phyloP scores from a whole-genome alignment of 1,284 basidiomycete genomes.

The Anthracocystis panici-leucophaei region DNA sequence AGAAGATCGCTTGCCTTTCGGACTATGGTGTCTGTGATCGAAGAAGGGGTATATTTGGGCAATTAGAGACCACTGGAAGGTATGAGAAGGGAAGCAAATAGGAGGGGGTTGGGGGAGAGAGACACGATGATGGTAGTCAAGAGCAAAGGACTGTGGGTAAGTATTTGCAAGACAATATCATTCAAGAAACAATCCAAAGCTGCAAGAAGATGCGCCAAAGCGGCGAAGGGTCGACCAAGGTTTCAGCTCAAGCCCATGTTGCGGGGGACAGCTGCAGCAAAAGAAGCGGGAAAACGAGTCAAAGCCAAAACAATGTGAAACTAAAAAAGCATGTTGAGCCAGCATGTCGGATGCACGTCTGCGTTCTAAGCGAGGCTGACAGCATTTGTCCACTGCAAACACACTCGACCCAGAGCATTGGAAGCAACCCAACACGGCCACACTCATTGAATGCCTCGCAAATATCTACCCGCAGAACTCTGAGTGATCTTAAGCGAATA shows the following conservation, averaged over 20 bases:
- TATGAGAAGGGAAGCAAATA: neutral
- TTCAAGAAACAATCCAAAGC: neutral
- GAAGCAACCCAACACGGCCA: too few relatives aligned
- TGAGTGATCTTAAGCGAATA: neutral
- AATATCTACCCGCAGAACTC: neutral
- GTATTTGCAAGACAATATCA: neutral
- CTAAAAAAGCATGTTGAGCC: conserved; percentile 1
- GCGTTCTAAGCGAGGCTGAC: conserved; percentile 1
- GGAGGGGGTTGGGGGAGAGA: neutral
- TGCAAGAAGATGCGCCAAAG: neutral
- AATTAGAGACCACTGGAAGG: neutral
- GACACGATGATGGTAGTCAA: neutral
- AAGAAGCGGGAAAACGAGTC: neutral
- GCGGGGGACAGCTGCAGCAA: neutral
- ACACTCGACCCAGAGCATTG: neutral
- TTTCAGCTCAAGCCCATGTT: neutral
- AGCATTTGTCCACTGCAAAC: neutral
- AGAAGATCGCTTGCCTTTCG: neutral
- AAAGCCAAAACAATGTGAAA: conserved; percentile 1
- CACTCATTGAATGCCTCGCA: too few relatives aligned
- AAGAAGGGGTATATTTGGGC: neutral
- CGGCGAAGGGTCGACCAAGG: neutral
- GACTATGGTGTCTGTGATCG: neutral
- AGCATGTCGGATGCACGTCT: conserved; percentile 5
- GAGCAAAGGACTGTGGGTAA: neutral